Evolutionary conservation across 441 rosid genomes (phyloP).

Genomic region (Populus trichocarpa): DNA sequence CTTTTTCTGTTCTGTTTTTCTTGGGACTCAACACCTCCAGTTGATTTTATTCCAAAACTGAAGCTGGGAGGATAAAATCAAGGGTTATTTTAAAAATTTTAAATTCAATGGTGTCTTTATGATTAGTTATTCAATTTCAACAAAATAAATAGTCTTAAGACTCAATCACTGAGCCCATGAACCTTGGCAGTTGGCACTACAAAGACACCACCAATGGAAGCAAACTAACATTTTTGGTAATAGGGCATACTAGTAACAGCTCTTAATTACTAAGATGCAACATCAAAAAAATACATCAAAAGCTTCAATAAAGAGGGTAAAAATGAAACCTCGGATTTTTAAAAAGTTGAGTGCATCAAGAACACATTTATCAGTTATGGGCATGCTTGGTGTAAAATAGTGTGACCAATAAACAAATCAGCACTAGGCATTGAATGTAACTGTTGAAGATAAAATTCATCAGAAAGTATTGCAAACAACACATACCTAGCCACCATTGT

Average conservation of each 20-base stretch:
- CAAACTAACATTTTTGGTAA: neutral
- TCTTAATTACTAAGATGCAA: neutral
- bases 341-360: neutral
- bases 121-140: neutral
- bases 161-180: too few relatives aligned
- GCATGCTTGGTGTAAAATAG: neutral
- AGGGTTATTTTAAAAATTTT: neutral
- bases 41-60: neutral
- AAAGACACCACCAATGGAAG: neutral
- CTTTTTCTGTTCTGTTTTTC: neutral
- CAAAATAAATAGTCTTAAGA: too few relatives aligned
- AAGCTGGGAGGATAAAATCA: neutral
- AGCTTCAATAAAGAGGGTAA: neutral
- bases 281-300: neutral
- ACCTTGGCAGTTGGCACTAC: too few relatives aligned
- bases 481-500: slow-evolving; percentile 97
- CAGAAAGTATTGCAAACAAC: slow-evolving; percentile 9
- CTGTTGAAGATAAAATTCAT: neutral
- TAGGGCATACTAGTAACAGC: neutral
- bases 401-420: neutral
- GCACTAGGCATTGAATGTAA: neutral
- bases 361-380: neutral
- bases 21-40: neutral
- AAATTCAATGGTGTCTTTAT: too few relatives aligned
- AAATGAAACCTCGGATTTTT: neutral